Percentiles rank a stretch among this genome's conserved stretches.
Conservation (phyloP, 108 stramenopile species). For the Pseudonitzschia multiseries region DNA sequence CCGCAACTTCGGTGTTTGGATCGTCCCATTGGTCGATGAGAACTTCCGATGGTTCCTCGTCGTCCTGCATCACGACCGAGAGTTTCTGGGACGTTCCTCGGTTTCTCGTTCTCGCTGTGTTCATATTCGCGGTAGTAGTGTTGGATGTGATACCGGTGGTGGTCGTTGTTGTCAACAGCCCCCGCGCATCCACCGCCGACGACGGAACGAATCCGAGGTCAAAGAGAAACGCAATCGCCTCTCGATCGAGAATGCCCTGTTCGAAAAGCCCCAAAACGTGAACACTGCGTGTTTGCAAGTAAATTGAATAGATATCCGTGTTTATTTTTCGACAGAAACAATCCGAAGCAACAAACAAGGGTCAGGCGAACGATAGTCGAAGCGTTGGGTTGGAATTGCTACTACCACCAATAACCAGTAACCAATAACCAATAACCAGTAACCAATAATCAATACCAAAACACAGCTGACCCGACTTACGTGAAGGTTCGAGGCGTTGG, state of each 20-base stretch:
- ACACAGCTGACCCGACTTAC: background rate
- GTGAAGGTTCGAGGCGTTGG: conserved; percentile 93
- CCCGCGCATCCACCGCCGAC: conserved; percentile 2
- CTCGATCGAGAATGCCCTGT: conserved; percentile 80
- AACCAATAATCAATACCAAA: background rate
- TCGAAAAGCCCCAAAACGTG: conserved; percentile 73
- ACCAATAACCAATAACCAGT: background rate
- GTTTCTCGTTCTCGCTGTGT: background rate
- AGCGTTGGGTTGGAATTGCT: no score
- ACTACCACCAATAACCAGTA: no score
- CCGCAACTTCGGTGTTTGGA: no score
- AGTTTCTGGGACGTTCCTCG: no score
- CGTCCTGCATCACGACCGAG: no score
- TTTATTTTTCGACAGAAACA: no score
- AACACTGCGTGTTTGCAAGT: background rate
- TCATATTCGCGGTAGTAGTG: background rate
- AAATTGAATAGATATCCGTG: no score
- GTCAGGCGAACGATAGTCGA: no score
- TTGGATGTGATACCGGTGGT: background rate
- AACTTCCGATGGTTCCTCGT: background rate
- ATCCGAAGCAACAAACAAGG: no score
- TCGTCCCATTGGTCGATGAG: background rate
- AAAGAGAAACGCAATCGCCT: conserved; percentile 85
- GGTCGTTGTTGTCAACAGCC: background rate
- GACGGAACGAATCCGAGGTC: conserved; percentile 86